Conservation (phyloP, 2,329 filamentous ascomycete genomes). For the Capronia coronata region DNA sequence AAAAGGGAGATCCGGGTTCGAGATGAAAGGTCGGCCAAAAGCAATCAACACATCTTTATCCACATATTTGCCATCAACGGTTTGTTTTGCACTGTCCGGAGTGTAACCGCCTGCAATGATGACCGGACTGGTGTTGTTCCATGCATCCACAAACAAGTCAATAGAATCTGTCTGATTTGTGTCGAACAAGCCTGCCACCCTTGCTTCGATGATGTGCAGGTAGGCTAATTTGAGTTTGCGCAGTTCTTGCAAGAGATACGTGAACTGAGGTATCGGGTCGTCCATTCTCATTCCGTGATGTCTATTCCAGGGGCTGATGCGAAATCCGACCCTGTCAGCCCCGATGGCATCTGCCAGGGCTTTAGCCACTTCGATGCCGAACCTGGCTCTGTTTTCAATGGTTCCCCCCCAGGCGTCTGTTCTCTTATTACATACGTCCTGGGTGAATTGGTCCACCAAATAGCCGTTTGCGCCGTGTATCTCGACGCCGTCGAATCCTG, state of each 20-base stretch:
- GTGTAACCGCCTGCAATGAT: constrained; percentile 47
- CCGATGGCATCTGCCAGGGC: constrained; percentile 31
- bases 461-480: constrained; percentile 49
- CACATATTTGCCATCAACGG: too few species aligned
- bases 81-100: constrained; percentile 35
- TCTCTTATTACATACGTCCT: constrained; percentile 45
- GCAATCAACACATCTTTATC: too few species aligned
- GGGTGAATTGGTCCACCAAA: constrained; percentile 48
- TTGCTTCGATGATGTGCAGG: constrained; percentile 50
- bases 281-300: constrained; percentile 49
- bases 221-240: constrained; percentile 50
- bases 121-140: constrained; percentile 39
- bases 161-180: too few species aligned
- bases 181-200: constrained; percentile 1
- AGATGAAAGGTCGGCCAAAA: constrained; percentile 45
- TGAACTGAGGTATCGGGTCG: constrained; percentile 55
- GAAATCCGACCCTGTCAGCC: constrained; percentile 40
- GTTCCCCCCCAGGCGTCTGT: constrained; percentile 47
- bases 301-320: constrained; percentile 45
- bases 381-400: constrained; percentile 47
- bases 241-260: constrained; percentile 46
- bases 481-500: constrained; percentile 48
- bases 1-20: constrained; percentile 45
- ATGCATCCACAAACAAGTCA: constrained; percentile 34
- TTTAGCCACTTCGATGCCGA: constrained; percentile 44